phyloP scores from a whole-genome alignment of 2,329 filamentous ascomycete species.

The Trichoderma oligosporum region DNA sequence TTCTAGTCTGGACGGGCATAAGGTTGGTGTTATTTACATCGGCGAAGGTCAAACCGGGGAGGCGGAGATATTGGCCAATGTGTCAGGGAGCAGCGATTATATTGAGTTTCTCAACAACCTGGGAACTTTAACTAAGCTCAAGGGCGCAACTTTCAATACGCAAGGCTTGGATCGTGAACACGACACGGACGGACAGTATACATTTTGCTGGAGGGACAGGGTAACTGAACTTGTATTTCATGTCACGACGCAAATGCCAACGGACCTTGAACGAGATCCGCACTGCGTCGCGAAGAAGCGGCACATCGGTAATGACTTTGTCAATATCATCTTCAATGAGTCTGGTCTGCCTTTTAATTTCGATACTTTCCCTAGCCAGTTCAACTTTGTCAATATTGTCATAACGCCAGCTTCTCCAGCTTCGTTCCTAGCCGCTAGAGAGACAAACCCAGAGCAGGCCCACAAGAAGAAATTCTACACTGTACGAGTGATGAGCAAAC shows the following conservation, averaged over 20 bases:
- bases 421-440: constrained; percentile 65
- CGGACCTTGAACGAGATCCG: constrained; percentile 70
- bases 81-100: constrained; percentile 82
- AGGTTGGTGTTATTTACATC: constrained; percentile 91
- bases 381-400: constrained; percentile 96
- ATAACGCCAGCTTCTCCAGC: constrained; percentile 82
- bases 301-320: constrained; percentile 95
- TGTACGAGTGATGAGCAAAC: constrained; percentile 83
- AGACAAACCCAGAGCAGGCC: constrained; percentile 36
- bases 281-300: constrained; percentile 81
- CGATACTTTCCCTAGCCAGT: constrained; percentile 87
- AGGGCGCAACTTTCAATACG: constrained; percentile 84
- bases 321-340: constrained; percentile 97
- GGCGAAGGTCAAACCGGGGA: constrained; percentile 81
- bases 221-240: constrained; percentile 96
- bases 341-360: constrained; percentile 87
- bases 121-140: constrained; percentile 75
- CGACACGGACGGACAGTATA: constrained; percentile 79
- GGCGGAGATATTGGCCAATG: constrained; percentile 79
- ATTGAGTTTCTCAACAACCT: constrained; percentile 77
- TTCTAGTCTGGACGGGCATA: constrained; percentile 89
- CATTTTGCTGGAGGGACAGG: constrained; percentile 90
- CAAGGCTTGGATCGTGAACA: constrained; percentile 80
- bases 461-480: constrained; percentile 66
- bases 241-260: constrained; percentile 96